Conservation (phyloP, 371 early-diverging fungal genomes). For the Saksenaea vasiformis region DNA sequence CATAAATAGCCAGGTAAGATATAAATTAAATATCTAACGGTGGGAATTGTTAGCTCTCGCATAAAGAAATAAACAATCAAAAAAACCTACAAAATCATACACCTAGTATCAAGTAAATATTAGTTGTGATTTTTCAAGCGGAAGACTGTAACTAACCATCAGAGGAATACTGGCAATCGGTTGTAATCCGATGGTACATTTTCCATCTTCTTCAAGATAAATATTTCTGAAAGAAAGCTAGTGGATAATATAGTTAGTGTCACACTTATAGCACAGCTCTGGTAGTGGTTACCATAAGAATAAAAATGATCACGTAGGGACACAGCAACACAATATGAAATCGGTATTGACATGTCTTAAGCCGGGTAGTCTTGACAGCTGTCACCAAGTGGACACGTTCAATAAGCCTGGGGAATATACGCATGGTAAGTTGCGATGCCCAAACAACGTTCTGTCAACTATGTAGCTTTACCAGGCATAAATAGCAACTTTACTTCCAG, state of each 20-base stretch:
- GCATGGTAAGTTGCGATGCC: not conserved
- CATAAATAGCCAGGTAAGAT: conserved; percentile 56
- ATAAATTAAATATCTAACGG: conserved; percentile 32
- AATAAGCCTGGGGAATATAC: conserved; percentile 31
- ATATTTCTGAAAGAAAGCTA: conserved; percentile 40
- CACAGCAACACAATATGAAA: conserved; percentile 45
- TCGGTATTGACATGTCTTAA: conserved; percentile 45
- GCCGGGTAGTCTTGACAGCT: conserved; percentile 42
- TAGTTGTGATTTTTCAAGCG: not conserved
- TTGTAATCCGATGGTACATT: conserved; percentile 54
- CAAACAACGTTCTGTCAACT: not conserved
- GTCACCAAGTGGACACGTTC: conserved; percentile 51
- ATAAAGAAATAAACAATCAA: no score
- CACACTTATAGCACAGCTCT: not conserved
- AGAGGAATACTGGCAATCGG: conserved; percentile 53
- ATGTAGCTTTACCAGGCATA: conserved; percentile 20
- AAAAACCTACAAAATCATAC: not conserved
- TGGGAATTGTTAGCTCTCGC: no score
- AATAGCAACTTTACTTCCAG: conserved; percentile 24
- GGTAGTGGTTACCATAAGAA: conserved; percentile 38
- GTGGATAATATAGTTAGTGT: not conserved
- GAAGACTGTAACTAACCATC: conserved; percentile 23
- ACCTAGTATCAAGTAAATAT: not conserved
- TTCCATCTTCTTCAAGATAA: conserved; percentile 42
- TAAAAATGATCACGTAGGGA: conserved; percentile 49